Conservation (phyloP, 2,329 filamentous ascomycete genomes). For the Sclerotinia spermophila region DNA sequence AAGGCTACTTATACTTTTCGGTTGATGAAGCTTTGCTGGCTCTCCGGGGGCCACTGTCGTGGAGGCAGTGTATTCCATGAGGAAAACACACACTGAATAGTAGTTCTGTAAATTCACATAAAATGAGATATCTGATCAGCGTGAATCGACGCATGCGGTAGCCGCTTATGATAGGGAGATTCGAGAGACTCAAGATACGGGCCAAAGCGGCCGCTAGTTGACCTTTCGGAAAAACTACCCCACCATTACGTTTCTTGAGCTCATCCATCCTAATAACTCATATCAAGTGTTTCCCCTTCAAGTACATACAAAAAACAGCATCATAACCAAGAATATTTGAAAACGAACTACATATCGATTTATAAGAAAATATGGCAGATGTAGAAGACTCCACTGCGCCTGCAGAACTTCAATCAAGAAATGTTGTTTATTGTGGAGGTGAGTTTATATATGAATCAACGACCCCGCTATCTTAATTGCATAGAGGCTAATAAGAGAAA, state of each 20-base stretch:
- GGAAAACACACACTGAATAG: neutral
- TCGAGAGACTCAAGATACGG: neutral
- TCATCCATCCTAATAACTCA: neutral
- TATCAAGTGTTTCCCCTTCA: neutral
- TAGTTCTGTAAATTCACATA: neutral
- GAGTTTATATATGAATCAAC: constrained; percentile 10
- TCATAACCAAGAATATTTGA: neutral
- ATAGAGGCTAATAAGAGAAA: constrained; percentile 6
- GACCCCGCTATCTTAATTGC: neutral
- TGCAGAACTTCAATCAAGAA: constrained; percentile 35
- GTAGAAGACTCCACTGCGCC: constrained; percentile 25
- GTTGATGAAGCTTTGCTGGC: too few species aligned
- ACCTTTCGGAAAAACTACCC: constrained; percentile 10
- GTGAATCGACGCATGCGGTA: neutral
- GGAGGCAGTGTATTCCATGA: neutral
- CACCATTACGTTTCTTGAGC: constrained; percentile 7
- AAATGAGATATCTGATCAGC: neutral
- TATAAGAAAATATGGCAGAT: constrained; percentile 32
- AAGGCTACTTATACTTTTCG: neutral
- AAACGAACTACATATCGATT: neutral
- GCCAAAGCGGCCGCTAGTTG: constrained; percentile 3
- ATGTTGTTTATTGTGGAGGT: constrained; percentile 38
- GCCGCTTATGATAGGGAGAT: neutral
- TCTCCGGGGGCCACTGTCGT: too few species aligned
- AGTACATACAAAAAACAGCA: neutral